Evolutionary conservation across 202 grass and related monocot species (phyloP).

Genomic region (Schoenoplectus triqueter): DNA sequence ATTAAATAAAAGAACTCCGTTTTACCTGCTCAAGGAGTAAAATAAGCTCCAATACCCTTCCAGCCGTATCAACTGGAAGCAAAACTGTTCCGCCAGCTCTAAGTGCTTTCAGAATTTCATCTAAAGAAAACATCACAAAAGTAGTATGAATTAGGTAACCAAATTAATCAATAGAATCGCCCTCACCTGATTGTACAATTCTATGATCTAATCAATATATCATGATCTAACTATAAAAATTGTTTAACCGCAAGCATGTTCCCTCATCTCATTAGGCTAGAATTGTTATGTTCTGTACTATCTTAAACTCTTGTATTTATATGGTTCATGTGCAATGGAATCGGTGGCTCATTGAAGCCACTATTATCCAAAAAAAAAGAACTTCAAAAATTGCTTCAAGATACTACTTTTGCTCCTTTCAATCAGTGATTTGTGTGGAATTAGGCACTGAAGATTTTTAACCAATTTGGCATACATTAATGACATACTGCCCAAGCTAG

Average conservation of each 20-base stretch:
- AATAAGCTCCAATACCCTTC: conserved; percentile 93
- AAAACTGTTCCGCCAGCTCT: conserved; percentile 70
- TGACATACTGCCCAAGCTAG: conserved; percentile 6
- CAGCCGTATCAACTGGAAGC: conserved; percentile 92
- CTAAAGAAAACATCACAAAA: conserved; percentile 54
- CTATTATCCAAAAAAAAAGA: no score
- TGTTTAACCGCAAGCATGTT: not conserved
- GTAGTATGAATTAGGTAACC: conserved; percentile 17
- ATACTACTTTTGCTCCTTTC: not conserved
- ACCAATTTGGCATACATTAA: not conserved
- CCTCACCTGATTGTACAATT: conserved; percentile 1
- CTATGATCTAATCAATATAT: conserved; percentile 6
- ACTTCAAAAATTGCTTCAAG: not conserved
- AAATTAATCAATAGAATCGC: not conserved
- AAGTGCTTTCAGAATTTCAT: conserved; percentile 73
- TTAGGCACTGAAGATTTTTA: not conserved
- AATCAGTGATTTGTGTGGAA: not conserved
- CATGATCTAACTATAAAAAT: not conserved
- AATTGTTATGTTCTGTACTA: no score
- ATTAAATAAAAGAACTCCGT: conserved; percentile 17
- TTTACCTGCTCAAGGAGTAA: conserved; percentile 86
- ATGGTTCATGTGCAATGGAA: no score
- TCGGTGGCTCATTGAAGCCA: no score
- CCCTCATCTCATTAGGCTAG: no score
- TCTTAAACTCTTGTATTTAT: no score